These are phyloP conservation scores for Mycena epipterygia DNA, from an alignment of 768 basidiomycete species.

Conservation along the genomic window DNA sequence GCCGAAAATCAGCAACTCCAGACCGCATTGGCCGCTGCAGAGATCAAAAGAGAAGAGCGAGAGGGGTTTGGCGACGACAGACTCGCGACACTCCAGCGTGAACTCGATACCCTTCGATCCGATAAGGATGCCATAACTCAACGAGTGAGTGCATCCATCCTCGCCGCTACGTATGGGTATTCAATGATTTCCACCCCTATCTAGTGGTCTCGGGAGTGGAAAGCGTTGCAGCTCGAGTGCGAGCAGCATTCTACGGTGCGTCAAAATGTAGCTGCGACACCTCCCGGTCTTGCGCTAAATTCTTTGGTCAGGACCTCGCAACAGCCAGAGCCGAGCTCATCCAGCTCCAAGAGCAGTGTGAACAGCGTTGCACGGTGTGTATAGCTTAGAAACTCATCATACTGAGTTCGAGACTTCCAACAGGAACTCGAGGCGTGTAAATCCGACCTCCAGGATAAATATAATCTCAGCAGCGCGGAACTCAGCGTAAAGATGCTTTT, in stretches of 20 bases:
- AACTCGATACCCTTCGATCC: neutral
- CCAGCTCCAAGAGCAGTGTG: too few relatives aligned
- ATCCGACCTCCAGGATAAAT: neutral
- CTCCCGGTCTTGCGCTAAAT: neutral
- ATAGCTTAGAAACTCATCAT: too few relatives aligned
- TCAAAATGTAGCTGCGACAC: too few relatives aligned
- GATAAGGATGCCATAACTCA: neutral
- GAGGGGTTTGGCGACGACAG: neutral
- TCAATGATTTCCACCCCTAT: neutral
- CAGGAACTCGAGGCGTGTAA: neutral
- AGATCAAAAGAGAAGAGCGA: neutral
- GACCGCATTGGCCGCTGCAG: neutral
- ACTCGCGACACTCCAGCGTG: too few relatives aligned
- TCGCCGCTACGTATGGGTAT: neutral
- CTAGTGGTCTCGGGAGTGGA: neutral
- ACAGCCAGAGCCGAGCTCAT: too few relatives aligned
- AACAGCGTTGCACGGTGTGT: too few relatives aligned
- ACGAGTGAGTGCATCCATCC: neutral
- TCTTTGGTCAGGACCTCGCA: too few relatives aligned
- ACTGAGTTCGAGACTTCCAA: neutral
- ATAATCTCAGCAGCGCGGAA: neutral
- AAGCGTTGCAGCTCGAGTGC: neutral
- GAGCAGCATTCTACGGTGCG: neutral
- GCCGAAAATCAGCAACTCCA: neutral
- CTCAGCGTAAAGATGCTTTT: neutral